Evolutionary conservation across 768 basidiomycete species (phyloP), one percentile per base, ranked within the genome.

Genomic region (Heimioporus sp.): DNA sequence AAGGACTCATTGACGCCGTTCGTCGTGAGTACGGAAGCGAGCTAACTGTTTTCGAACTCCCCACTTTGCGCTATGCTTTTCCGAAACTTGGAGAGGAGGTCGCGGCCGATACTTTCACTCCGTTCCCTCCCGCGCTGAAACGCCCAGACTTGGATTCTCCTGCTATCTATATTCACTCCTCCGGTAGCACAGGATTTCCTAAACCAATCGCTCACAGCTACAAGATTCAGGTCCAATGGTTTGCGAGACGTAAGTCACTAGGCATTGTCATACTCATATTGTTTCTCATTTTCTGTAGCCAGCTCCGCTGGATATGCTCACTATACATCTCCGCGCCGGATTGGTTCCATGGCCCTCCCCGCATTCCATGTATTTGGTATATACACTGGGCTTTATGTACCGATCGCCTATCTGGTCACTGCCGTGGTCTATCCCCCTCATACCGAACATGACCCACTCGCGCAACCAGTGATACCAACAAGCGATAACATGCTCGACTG

Each of bases 141-240:
- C 54, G 49, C 10, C 59, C 60, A 12, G 46, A 55, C 10, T 20
- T 56, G 48, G 51, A 60, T 47, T 43, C 40, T 1, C 49, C 56
- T 2, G 56, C 49, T 0, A 45, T 65, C 31, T 65, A 65, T 12
- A 24, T 56, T 15, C 61, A 62, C 6, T 65, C 63, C 5, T 65
- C 56, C 0, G 64, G 78, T 12, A 79, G 75, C 40, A 78, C 79
- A 1, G 78, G 78, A 4, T 63, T 75, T 37, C 78, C 79, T 0
- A 79, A 77, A 53, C 57, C 74, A 3, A 72, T 80, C 28, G 51
- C 66, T 2, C 62, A 71, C 20, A 70, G 64, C 1, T 65, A 73
- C 46, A 59, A 56, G 20, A 57, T 58, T 3, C 48, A 75, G 16
- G 46, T 65, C 3, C 63, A 75, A 34, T 73, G 75, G 69, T 57